A percentile compares a stretch with the other conserved stretches of the same genome.
phyloP scores from a whole-genome alignment of 2,329 filamentous ascomycete genomes.

The Cladorrhinum sp. region DNA sequence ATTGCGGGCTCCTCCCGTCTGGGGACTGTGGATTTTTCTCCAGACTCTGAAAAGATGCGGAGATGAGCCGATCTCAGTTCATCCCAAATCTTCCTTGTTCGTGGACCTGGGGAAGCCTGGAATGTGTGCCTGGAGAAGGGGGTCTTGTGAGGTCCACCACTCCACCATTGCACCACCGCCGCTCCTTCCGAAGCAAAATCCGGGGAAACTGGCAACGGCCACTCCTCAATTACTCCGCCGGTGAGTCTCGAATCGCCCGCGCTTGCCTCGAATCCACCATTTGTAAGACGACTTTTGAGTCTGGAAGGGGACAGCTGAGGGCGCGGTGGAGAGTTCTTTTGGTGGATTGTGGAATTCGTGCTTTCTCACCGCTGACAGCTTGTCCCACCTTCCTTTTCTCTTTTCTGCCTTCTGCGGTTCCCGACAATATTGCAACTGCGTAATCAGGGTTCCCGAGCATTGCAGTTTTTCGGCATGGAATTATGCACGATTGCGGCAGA shows the following conservation, averaged over 20 bases:
- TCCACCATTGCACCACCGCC: too few species aligned
- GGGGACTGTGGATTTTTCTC: not conserved
- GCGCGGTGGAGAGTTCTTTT: not conserved
- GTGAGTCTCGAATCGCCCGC: not conserved
- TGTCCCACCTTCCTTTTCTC: slow-evolving; percentile 6
- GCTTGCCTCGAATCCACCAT: not conserved
- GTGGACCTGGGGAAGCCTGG: not conserved
- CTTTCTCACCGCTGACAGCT: not conserved
- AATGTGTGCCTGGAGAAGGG: too few species aligned
- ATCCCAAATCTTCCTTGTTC: not conserved
- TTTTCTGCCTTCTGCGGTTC: not conserved
- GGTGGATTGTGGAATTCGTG: too few species aligned
- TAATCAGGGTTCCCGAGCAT: slow-evolving; percentile 7
- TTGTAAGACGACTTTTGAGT: too few species aligned
- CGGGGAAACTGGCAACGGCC: not conserved
- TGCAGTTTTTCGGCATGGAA: slow-evolving; percentile 1
- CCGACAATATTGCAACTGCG: slow-evolving; percentile 14
- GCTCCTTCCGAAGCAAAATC: not conserved
- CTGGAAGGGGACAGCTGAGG: too few species aligned
- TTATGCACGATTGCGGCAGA: slow-evolving; percentile 8
- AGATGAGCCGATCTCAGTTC: not conserved
- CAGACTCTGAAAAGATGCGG: too few species aligned
- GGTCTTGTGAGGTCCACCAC: not conserved
- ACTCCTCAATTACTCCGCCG: not conserved
- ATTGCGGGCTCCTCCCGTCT: not conserved